Percentiles rank a stretch among this genome's conserved stretches.
Evolutionary conservation across 495 filamentous ascomycete species (phyloP).

Genomic region (Neurospora pannonica): DNA sequence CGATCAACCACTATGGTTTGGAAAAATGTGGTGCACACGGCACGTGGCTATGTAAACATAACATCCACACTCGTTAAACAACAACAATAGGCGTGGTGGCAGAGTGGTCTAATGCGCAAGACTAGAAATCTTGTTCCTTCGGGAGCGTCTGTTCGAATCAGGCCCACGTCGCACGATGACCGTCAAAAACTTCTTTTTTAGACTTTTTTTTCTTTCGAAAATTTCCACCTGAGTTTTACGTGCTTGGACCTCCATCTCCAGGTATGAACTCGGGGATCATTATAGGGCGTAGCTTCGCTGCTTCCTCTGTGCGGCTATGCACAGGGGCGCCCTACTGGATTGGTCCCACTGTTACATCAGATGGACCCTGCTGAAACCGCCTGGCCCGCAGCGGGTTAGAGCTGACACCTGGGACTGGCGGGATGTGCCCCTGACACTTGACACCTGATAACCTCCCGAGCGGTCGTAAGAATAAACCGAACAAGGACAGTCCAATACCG

Average conservation of each 20-base stretch:
- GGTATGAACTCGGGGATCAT: not conserved
- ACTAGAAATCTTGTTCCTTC: not conserved
- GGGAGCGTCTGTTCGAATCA: not conserved
- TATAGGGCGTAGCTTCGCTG: not conserved
- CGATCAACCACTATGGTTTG: not conserved
- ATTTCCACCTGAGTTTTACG: not conserved
- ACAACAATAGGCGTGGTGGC: not conserved
- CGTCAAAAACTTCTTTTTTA: not conserved
- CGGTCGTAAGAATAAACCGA: no score
- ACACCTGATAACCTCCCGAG: not conserved
- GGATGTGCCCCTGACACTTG: not conserved
- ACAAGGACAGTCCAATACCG: no score
- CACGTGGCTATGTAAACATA: not conserved
- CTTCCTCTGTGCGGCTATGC: not conserved
- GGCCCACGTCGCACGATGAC: not conserved
- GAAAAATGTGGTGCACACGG: not conserved
- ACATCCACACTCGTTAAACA: not conserved
- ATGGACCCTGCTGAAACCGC: not conserved
- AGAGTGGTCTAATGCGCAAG: not conserved
- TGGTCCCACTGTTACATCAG: not conserved
- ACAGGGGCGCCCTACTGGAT: not conserved
- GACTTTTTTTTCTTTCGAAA: not conserved
- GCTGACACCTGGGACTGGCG: not conserved
- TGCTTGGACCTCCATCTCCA: not conserved
- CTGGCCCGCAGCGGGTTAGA: not conserved